Percentiles rank a stretch among this genome's conserved stretches.
These are phyloP conservation scores for Podaxis mareebaensis DNA, from an alignment of 768 basidiomycete species.

Conservation along the genomic window DNA sequence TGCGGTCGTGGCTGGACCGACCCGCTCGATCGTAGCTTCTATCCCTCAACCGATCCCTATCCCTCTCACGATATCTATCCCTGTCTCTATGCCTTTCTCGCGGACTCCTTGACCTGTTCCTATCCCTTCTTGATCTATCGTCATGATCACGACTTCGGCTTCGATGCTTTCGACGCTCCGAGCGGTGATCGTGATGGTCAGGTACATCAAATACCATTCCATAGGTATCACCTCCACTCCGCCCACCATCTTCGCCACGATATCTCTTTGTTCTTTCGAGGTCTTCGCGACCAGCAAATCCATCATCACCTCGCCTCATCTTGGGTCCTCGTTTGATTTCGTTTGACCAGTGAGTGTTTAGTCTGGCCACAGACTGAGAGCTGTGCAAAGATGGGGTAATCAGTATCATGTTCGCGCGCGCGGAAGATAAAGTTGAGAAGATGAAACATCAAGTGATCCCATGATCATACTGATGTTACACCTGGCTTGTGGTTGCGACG, in stretches of 20 bases:
- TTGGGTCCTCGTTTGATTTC: conserved; percentile 53
- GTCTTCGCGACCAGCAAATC: conserved; percentile 73
- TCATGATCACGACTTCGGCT: conserved; percentile 52
- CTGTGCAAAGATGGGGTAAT: conserved; percentile 37
- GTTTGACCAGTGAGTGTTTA: conserved; percentile 84
- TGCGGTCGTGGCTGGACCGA: conserved; percentile 20
- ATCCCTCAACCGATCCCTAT: conserved; percentile 29
- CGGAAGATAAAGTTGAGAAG: background rate
- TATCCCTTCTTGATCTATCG: conserved; percentile 17
- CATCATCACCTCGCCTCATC: conserved; percentile 36
- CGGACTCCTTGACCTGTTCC: conserved; percentile 41
- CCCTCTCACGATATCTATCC: conserved; percentile 30
- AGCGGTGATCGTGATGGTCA: conserved; percentile 32
- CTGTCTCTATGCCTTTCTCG: conserved; percentile 27
- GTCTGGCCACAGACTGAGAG: conserved; percentile 92
- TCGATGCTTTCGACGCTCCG: conserved; percentile 43
- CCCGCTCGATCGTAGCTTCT: conserved; percentile 25
- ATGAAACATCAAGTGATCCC: background rate
- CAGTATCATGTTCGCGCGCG: conserved; percentile 10
- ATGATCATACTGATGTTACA: background rate
- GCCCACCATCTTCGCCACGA: conserved; percentile 42
- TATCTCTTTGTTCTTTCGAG: conserved; percentile 74
- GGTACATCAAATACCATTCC: conserved; percentile 87
- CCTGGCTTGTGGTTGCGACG: background rate
- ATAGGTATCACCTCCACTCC: conserved; percentile 46